Percentiles rank a stretch among this genome's conserved stretches.
phyloP scores from a whole-genome alignment of 306 rosid species.

The Prunus persica region Prunus_persica_NCBIv2 NC_034011.1:4147001-4147500 shows the following conservation, averaged over 20 bases:
- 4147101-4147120: constrained; percentile 2
- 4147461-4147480: too few relatives aligned
- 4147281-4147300: not conserved
- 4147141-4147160: not conserved
- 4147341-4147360: too few relatives aligned
- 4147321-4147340: too few relatives aligned
- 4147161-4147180: not conserved
- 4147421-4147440: not conserved
- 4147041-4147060: not conserved
- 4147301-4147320: too few relatives aligned
- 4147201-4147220: not conserved
- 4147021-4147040: not conserved
- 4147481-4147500: too few relatives aligned
- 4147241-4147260: not conserved
- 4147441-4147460: too few relatives aligned
- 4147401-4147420: too few relatives aligned
- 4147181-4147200: not conserved
- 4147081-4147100: constrained; percentile 23
- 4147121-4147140: not conserved
- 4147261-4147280: not conserved
- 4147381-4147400: too few relatives aligned
- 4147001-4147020: not conserved
- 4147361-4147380: too few relatives aligned
- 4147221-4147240: not conserved
- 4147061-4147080: not conserved